Conservation (phyloP, 1,284 basidiomycete species). For the Chalciporus sp. region DNA sequence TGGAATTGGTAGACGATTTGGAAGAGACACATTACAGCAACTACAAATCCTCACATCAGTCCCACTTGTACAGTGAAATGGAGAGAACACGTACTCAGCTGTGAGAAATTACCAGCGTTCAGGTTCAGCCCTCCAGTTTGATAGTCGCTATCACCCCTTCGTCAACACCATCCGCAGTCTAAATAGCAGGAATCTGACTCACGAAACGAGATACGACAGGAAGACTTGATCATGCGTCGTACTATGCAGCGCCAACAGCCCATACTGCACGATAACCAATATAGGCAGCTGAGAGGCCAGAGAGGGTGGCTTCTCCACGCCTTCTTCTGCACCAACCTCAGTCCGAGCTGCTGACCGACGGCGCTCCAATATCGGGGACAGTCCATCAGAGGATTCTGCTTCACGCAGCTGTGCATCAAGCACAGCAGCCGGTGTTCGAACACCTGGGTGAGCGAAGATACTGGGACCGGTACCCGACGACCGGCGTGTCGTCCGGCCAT, state of each 20-base stretch:
- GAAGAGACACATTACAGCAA: conserved; percentile 79
- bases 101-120: conserved; percentile 80
- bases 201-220: conserved; percentile 83
- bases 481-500: conserved; percentile 47
- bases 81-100: conserved; percentile 64
- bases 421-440: conserved; percentile 70
- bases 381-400: conserved; percentile 42
- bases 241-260: conserved; percentile 73
- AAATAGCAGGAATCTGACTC: conserved; percentile 33
- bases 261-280: conserved; percentile 78
- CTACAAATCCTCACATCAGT: conserved; percentile 38
- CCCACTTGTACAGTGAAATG: background rate
- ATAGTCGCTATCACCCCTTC: conserved; percentile 54
- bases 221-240: conserved; percentile 88
- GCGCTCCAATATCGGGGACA: conserved; percentile 56
- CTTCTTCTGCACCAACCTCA: conserved; percentile 14
- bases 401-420: conserved; percentile 61
- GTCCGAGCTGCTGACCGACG: conserved; percentile 8
- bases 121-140: conserved; percentile 72
- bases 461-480: conserved; percentile 60
- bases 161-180: background rate
- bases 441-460: conserved; percentile 82
- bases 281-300: conserved; percentile 67
- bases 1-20: conserved; percentile 85
- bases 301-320: conserved; percentile 51